Base-by-base conservation (phyloP, 306 rosid genomes). In the Lagenaria siceraria region DNA sequence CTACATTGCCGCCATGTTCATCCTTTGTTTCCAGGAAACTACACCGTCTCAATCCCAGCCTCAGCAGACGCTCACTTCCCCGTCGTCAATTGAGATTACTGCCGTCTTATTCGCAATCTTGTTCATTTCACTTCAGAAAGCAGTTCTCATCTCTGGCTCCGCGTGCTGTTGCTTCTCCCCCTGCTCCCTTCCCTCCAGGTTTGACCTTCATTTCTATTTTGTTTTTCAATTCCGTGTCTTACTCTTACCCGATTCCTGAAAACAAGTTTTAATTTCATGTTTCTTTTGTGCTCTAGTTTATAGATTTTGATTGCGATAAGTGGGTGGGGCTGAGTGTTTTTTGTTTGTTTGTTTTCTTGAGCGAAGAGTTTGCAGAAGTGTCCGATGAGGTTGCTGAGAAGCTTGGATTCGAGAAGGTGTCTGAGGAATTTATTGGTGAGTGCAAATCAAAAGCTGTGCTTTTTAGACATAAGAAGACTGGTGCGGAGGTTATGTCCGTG, bases 391-490 rank as follows among this genome's bases (percentile, higher is more conserved):
- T 88, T 75, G 96, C 90, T 25, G 90, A 79, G 61, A 62, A 81
- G 75, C 80, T 88, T 61, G 99, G 98, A 12, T 96, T 90, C 68
- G 88, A 96, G 88, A 96, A 86, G 80, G 88, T 92, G 3, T 85
- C 98, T 1, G 96, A 89, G 46, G 89, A 96, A 83, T 85, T 92
- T 79, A 88, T 96, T 71, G 87, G 87, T 3, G 97, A 96, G 84
- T 96, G 97, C 80, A 96, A 96, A 76, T 96, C 98, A 42, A 90
- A 85, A 88, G 98, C 93, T 7, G 87, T 83, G 84, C 96, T 96
- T 14, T 89, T 90, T 54, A 80, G 89, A 74, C 99, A 92, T 74
- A 81, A 81, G 43, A 96, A 86, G 88, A 88, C 99, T 0, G 97
- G 99, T 8, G 92, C 99, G 2, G 91, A 92, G 84, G 91, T 92